Evolutionary conservation across 768 basidiomycete species (phyloP).

Genomic region (Phylloporus arenicola): DNA sequence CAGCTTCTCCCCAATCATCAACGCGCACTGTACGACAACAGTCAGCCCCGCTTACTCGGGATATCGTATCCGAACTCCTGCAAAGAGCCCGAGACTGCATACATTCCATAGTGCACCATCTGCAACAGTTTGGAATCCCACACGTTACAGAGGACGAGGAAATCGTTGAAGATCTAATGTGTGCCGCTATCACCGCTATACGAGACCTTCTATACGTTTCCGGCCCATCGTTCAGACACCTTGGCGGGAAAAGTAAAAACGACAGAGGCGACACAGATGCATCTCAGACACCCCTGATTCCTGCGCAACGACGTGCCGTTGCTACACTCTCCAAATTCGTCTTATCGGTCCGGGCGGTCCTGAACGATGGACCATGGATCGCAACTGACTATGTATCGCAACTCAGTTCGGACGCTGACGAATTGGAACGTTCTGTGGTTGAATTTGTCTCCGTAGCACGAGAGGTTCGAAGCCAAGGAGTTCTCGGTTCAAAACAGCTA

Average conservation of each 20-base stretch:
- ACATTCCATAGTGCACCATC: slow-evolving; percentile 52
- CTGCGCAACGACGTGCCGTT: slow-evolving; percentile 75
- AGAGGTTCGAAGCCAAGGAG: slow-evolving; percentile 24
- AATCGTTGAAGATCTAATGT: slow-evolving; percentile 56
- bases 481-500: slow-evolving; percentile 30
- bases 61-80: slow-evolving; percentile 56
- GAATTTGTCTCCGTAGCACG: slow-evolving; percentile 67
- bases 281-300: slow-evolving; percentile 57
- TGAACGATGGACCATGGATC: slow-evolving; percentile 36
- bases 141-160: slow-evolving; percentile 49
- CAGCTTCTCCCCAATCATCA: background rate
- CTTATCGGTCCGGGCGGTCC: slow-evolving; percentile 76
- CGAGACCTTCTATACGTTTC: slow-evolving; percentile 68
- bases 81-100: slow-evolving; percentile 52
- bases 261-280: slow-evolving; percentile 29
- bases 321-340: slow-evolving; percentile 86
- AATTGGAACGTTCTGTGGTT: slow-evolving; percentile 62
- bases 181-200: slow-evolving; percentile 54
- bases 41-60: slow-evolving; percentile 49
- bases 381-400: slow-evolving; percentile 30
- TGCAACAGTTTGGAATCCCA: slow-evolving; percentile 44
- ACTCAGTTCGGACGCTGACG: slow-evolving; percentile 66
- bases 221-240: slow-evolving; percentile 50
- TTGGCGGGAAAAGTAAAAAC: slow-evolving; percentile 38
- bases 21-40: slow-evolving; percentile 38